These are phyloP conservation scores for Graphilbum ipis-grandicollis DNA, from an alignment of 2,329 filamentous ascomycete genomes.

Conservation along the genomic window DNA sequence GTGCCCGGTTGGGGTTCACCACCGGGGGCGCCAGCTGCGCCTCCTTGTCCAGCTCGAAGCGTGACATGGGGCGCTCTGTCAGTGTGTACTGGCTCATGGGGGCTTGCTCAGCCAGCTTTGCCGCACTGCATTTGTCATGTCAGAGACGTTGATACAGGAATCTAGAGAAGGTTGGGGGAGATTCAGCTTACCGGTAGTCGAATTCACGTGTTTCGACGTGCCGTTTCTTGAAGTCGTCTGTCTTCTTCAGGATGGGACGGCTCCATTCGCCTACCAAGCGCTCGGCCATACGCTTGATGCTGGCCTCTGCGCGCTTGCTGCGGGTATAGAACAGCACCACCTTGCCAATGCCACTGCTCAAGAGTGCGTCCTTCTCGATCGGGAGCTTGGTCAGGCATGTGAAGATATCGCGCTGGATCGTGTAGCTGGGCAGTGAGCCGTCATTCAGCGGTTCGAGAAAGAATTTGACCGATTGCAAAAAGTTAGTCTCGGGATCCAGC, in stretches of 20 bases:
- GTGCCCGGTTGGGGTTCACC: slow-evolving; percentile 35
- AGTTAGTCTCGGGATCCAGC: slow-evolving; percentile 86
- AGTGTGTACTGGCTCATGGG: slow-evolving; percentile 26
- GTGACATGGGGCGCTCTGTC: slow-evolving; percentile 26
- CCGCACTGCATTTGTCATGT: slow-evolving; percentile 22
- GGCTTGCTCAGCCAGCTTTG: slow-evolving; percentile 28
- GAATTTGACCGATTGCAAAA: slow-evolving; percentile 87
- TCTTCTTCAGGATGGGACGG: slow-evolving; percentile 79
- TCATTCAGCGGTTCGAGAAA: slow-evolving; percentile 93
- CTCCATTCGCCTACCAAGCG: slow-evolving; percentile 91
- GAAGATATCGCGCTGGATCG: slow-evolving; percentile 92
- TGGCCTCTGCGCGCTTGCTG: slow-evolving; percentile 72
- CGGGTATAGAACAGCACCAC: slow-evolving; percentile 95
- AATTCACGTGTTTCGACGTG: slow-evolving; percentile 46
- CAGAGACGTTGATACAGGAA: no score
- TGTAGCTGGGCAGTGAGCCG: slow-evolving; percentile 85
- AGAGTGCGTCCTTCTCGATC: slow-evolving; percentile 76
- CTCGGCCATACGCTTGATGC: slow-evolving; percentile 88
- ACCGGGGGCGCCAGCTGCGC: slow-evolving; percentile 38
- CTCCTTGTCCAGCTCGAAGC: slow-evolving; percentile 35
- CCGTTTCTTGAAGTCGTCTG: slow-evolving; percentile 85
- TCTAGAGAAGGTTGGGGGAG: no score
- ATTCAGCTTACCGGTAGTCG: slow-evolving; percentile 44
- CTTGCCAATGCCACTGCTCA: slow-evolving; percentile 88
- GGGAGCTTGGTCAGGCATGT: slow-evolving; percentile 62